Conservation (phyloP, 495 filamentous ascomycete species). For the Choiromyces venosus region DNA sequence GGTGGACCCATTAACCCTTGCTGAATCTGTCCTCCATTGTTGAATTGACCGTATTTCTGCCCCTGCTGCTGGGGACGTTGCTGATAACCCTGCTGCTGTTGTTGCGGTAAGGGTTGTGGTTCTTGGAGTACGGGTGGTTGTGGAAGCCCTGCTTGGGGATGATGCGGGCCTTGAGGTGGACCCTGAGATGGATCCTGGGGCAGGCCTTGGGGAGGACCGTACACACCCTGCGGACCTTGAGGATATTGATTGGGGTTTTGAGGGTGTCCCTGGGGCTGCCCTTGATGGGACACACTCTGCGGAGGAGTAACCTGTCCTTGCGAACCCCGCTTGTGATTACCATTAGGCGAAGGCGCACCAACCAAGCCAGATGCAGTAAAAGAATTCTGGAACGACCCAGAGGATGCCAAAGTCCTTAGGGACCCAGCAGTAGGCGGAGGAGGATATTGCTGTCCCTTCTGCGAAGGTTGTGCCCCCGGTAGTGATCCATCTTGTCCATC, state of each 20-base stretch:
- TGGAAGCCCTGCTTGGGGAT: neutral
- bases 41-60: neutral
- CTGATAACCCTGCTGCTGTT: neutral
- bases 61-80: neutral
- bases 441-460: neutral
- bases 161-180: neutral
- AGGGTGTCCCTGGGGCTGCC: neutral
- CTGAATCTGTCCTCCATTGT: neutral
- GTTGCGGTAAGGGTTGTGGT: neutral
- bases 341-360: neutral
- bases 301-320: neutral
- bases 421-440: neutral
- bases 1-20: neutral
- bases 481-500: neutral
- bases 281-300: neutral
- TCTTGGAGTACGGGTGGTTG: neutral
- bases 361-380: neutral
- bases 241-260: neutral
- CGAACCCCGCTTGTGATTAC: neutral
- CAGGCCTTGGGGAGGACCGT: neutral
- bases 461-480: neutral
- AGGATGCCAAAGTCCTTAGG: neutral
- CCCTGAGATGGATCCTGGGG: neutral
- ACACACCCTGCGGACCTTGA: neutral
- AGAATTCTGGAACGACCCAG: neutral